Conservation (phyloP, 352 stramenopile species). For the Globisporangium barbulae region DNA sequence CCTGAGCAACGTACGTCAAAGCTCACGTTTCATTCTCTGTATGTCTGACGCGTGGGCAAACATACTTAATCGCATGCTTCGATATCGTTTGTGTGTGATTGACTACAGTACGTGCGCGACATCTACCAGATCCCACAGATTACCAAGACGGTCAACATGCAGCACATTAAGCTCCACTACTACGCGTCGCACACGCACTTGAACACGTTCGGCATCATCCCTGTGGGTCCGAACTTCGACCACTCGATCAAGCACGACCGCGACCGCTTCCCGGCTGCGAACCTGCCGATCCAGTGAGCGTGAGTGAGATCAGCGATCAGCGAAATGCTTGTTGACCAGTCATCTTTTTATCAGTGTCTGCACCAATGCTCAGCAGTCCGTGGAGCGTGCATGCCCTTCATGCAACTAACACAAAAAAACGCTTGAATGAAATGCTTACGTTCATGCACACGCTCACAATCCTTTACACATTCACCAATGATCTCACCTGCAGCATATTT, state of each 20-base stretch:
- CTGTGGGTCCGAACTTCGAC: conserved; percentile 65
- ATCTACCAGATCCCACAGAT: conserved; percentile 94
- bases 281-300: conserved; percentile 27
- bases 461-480: neutral
- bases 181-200: conserved; percentile 93
- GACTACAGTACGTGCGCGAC: conserved; percentile 59
- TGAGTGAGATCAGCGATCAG: neutral
- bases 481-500: neutral
- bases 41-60: neutral
- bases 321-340: neutral
- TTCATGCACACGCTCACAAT: neutral
- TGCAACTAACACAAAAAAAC: neutral
- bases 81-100: conserved; percentile 10
- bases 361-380: neutral
- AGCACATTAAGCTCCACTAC: conserved; percentile 97
- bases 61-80: neutral
- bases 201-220: conserved; percentile 94
- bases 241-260: conserved; percentile 62
- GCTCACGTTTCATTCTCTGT: neutral
- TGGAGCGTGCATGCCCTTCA: neutral
- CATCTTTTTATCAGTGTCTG: neutral
- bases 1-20: conserved; percentile 60
- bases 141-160: conserved; percentile 89
- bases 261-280: conserved; percentile 44
- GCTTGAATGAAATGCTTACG: conserved; percentile 5